Conservation (phyloP, 306 rosid species). For the Carpinus viminea region DNA sequence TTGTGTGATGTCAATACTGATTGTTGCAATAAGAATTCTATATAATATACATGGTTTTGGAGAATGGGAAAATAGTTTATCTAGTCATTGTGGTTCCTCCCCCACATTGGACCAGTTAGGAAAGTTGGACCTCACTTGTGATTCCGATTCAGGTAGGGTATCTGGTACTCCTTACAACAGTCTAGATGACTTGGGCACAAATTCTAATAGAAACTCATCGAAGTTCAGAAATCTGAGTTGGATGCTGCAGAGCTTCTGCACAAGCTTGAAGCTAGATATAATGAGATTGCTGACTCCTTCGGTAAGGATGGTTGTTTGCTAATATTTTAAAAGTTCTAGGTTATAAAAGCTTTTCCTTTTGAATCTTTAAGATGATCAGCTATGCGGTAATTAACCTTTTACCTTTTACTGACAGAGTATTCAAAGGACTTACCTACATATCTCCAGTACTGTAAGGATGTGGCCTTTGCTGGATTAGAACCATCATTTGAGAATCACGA, state of each 20-base stretch:
- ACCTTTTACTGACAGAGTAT: slow-evolving; percentile 50
- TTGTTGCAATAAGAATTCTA: slow-evolving; percentile 71
- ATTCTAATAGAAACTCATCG: slow-evolving; percentile 26
- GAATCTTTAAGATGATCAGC: not conserved
- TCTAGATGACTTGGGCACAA: slow-evolving; percentile 24
- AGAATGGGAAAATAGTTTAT: slow-evolving; percentile 83
- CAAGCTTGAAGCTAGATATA: slow-evolving; percentile 59
- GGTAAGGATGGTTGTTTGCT: slow-evolving; percentile 45
- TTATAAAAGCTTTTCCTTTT: slow-evolving; percentile 14
- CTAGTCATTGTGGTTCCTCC: slow-evolving; percentile 30
- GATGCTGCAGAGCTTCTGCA: slow-evolving; percentile 56
- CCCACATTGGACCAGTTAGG: slow-evolving; percentile 17
- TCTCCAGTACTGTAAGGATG: slow-evolving; percentile 79
- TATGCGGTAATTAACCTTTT: slow-evolving; percentile 8
- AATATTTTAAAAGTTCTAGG: not conserved
- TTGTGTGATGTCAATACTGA: slow-evolving; percentile 77
- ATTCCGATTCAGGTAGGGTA: slow-evolving; percentile 19
- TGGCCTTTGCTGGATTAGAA: slow-evolving; percentile 75
- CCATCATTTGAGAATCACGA: slow-evolving; percentile 57
- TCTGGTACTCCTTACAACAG: slow-evolving; percentile 25
- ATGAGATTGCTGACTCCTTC: slow-evolving; percentile 45
- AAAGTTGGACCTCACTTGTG: slow-evolving; percentile 13
- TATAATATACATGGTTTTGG: slow-evolving; percentile 80
- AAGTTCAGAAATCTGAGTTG: slow-evolving; percentile 36
- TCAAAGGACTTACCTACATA: slow-evolving; percentile 72